Evolutionary conservation across 208 protist species (phyloP).

Genomic region (Entamoeba dispar): DNA sequence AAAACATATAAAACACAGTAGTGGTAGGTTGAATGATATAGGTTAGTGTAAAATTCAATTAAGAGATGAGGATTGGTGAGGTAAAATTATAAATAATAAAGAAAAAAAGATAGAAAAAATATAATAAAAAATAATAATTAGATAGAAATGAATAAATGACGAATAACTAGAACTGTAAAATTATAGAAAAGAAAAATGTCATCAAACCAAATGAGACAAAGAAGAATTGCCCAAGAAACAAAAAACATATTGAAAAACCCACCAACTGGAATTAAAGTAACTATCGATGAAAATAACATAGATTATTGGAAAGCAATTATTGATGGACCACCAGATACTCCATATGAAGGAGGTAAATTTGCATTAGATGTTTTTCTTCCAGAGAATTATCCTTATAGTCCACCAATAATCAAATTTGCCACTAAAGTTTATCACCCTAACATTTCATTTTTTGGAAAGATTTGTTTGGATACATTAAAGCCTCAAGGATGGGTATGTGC

Average conservation of each 20-base stretch:
- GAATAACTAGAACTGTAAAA: no score
- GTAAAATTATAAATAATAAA: no score
- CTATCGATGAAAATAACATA: neutral
- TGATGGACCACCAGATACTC: constrained; percentile 24
- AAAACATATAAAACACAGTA: no score
- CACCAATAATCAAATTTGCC: constrained; percentile 5
- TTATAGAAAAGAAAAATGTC: neutral
- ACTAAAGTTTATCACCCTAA: constrained; percentile 27
- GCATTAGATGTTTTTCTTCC: constrained; percentile 19
- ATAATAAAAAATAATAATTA: no score
- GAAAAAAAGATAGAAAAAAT: no score
- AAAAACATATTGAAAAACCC: neutral
- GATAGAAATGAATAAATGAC: no score
- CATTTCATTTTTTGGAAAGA: constrained; percentile 6
- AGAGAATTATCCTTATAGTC: constrained; percentile 15
- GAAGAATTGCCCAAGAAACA: neutral
- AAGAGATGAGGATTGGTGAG: no score
- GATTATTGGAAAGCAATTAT: constrained; percentile 20
- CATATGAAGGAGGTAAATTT: constrained; percentile 27
- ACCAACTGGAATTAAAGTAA: neutral
- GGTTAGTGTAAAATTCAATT: no score
- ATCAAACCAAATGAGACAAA: neutral
- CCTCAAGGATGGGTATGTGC: constrained; percentile 72
- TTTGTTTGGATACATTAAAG: constrained; percentile 46
- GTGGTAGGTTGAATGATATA: no score